Base-by-base conservation (phyloP, 306 rosid genomes). In the Hippophae rhamnoides region DNA sequence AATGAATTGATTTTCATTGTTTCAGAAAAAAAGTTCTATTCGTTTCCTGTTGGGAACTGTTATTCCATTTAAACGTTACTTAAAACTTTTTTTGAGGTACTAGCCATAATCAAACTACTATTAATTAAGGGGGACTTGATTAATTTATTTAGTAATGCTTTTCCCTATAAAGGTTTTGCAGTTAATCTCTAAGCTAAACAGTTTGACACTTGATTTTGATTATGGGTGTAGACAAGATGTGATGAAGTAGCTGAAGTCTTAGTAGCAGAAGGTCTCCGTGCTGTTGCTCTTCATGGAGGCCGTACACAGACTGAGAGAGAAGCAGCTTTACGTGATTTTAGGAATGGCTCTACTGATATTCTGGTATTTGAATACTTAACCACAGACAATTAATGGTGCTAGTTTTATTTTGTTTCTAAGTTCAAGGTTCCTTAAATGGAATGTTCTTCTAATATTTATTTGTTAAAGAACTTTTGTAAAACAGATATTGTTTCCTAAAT, bases 221-320 rank as follows among this genome's bases (percentile, higher is more conserved):
- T 65, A 42, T 76, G 60, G 76, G 38, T 74, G 76, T 47, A 87
- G 96, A 84, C 89, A 61, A 79, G 87, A 66, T 87, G 96, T 38
- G 93, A 87, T 26, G 94, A 87, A 58, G 80, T 87, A 58, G 82
- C 85, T 61, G 94, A 87, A 72, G 93, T 93, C 25, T 75, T 87
- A 81, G 76, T 84, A 56, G 96, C 89, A 51, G 81, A 87, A 82
- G 96, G 89, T 41, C 76, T 87, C 70, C 84, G 84, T 68, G 93
- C 96, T 25, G 96, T 78, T 72, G 85, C 94, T 53, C 87, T 87
- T 71, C 96, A 87, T 70, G 94, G 96, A 67, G 96, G 96, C 52
- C 96, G 93, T 49, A 78, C 87, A 72, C 96, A 87, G 61, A 70
- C 52, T 60, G 96, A 87, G 80, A 78, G 96, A 78, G 96, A 87